Evolutionary conservation across 352 stramenopile species (phyloP).

Genomic region (Globisporangium barbulae): DNA sequence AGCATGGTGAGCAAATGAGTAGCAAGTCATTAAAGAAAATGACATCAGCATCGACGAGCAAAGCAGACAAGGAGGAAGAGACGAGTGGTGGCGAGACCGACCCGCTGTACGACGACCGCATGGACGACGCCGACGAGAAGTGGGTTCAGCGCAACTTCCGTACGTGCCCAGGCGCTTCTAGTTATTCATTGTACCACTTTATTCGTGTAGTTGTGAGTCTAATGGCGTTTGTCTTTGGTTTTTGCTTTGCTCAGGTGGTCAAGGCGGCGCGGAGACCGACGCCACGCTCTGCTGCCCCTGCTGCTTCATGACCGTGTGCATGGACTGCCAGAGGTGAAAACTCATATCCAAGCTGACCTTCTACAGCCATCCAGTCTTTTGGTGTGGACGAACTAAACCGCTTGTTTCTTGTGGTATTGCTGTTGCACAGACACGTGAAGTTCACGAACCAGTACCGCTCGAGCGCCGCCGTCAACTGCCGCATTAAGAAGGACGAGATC

Average conservation of each 20-base stretch:
- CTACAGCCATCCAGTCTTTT: too few species aligned
- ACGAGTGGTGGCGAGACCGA: conserved; percentile 32
- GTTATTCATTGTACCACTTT: background rate
- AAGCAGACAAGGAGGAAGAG: conserved; percentile 8
- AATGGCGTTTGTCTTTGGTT: background rate
- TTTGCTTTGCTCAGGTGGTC: conserved; percentile 6
- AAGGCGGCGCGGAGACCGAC: conserved; percentile 29
- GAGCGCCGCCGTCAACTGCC: conserved; percentile 60
- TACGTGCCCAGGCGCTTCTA: conserved; percentile 18
- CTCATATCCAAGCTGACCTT: too few species aligned
- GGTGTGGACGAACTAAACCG: background rate
- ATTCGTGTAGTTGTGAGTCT: conserved; percentile 10
- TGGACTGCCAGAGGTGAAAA: conserved; percentile 57
- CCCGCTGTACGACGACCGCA: conserved; percentile 58
- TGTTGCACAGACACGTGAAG: conserved; percentile 37
- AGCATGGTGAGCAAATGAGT: conserved; percentile 18
- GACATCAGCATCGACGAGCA: conserved; percentile 6
- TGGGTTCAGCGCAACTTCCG: conserved; percentile 70
- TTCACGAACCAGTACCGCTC: conserved; percentile 75
- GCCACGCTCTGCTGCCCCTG: conserved; percentile 72
- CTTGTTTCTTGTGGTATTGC: background rate
- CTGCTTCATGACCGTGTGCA: conserved; percentile 79
- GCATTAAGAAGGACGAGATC: conserved; percentile 64
- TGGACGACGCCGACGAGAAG: conserved; percentile 65
- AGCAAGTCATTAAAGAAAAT: background rate